Conservation (phyloP, 169 alveolate species). For the Cystoisospora suis region DNA sequence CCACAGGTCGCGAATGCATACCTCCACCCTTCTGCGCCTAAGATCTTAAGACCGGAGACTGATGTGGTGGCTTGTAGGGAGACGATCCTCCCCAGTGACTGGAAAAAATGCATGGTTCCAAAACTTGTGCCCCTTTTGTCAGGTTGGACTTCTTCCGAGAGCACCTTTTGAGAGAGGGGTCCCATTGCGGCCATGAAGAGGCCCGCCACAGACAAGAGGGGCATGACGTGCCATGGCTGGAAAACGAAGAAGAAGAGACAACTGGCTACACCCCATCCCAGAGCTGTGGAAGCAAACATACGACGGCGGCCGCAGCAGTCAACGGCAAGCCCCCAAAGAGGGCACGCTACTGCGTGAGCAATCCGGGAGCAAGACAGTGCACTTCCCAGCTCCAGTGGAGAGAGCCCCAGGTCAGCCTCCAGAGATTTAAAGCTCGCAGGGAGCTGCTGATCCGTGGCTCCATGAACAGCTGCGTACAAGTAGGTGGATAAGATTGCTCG, state of each 20-base stretch:
- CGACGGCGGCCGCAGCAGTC: conserved; percentile 78
- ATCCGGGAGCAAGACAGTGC: conserved; percentile 80
- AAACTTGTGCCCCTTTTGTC: conserved; percentile 79
- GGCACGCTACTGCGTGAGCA: conserved; percentile 82
- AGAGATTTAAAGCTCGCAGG: conserved; percentile 88
- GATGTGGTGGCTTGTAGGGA: conserved; percentile 81
- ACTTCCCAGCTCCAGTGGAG: conserved; percentile 80
- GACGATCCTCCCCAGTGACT: conserved; percentile 78
- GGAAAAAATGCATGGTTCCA: conserved; percentile 81
- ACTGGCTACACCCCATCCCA: conserved; percentile 81
- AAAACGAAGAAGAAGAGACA: conserved; percentile 74
- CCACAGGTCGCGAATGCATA: conserved; percentile 50
- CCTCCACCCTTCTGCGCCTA: conserved; percentile 54
- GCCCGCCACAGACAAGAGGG: conserved; percentile 79
- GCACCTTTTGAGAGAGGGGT: conserved; percentile 83
- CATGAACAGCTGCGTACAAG: conserved; percentile 78
- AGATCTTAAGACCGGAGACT: conserved; percentile 22
- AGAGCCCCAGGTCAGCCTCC: conserved; percentile 83
- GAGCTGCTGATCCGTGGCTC: conserved; percentile 84
- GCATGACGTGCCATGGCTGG: conserved; percentile 75
- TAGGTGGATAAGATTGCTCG: conserved; percentile 22
- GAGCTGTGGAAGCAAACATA: conserved; percentile 55
- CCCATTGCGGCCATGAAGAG: conserved; percentile 84
- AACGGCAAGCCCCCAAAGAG: conserved; percentile 88
- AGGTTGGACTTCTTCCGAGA: conserved; percentile 80